Conservation (phyloP, 139 green algal species). For the Raphidocelis subcapitata region DNA sequence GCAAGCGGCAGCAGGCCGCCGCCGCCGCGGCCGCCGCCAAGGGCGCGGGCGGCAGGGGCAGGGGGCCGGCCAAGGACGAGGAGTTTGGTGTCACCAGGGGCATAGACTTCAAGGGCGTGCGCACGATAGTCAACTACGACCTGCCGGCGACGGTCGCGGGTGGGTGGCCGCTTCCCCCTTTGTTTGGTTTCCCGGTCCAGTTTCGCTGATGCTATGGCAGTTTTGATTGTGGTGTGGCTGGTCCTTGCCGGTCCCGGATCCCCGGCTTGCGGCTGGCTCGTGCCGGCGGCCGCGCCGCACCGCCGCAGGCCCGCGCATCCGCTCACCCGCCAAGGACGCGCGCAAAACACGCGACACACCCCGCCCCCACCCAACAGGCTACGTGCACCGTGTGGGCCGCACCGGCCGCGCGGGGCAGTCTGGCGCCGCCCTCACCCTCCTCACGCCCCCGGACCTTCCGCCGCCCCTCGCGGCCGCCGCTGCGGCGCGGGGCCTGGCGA, state of each 20-base stretch:
- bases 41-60: background rate
- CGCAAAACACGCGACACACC: no score
- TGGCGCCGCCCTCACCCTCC: constrained; percentile 64
- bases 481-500: background rate
- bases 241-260: background rate
- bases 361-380: constrained; percentile 34
- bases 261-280: background rate
- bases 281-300: background rate
- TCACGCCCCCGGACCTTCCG: constrained; percentile 30
- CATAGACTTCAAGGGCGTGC: constrained; percentile 96
- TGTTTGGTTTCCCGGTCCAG: background rate
- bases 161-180: background rate
- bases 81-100: constrained; percentile 96
- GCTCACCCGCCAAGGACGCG: constrained; percentile 1
- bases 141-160: constrained; percentile 42
- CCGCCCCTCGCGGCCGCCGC: background rate
- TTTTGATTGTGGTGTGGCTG: constrained; percentile 6
- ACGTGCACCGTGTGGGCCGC: constrained; percentile 91
- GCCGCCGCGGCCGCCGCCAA: constrained; percentile 21
- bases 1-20: constrained; percentile 8
- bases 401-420: constrained; percentile 81
- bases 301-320: background rate
- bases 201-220: background rate
- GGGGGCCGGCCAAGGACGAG: constrained; percentile 51
- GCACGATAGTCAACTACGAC: constrained; percentile 91